These are phyloP conservation scores for Amanita muscaria DNA, from an alignment of 768 basidiomycete species.

Conservation along the genomic window DNA sequence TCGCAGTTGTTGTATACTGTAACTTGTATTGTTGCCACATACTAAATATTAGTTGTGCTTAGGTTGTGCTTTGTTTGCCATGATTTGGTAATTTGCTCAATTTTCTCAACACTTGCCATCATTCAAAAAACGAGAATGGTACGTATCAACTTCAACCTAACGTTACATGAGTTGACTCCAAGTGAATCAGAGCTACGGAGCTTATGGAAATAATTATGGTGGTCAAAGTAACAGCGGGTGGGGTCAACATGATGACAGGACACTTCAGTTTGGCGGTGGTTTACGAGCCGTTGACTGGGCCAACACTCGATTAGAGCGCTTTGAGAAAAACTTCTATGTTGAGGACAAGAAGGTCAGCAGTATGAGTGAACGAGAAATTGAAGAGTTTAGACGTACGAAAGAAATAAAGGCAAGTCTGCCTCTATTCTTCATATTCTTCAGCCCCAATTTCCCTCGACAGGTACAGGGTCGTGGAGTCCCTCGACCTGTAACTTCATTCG, in stretches of 20 bases:
- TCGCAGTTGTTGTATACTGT: too few relatives aligned
- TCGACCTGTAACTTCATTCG: conserved; percentile 83
- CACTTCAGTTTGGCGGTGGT: conserved; percentile 75
- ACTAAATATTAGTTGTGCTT: conserved; percentile 9
- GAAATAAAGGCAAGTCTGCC: conserved; percentile 66
- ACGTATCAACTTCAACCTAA: not conserved
- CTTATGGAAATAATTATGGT: conserved; percentile 31
- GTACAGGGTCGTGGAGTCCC: conserved; percentile 86
- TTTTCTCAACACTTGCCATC: conserved; percentile 11
- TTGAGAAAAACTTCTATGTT: conserved; percentile 97
- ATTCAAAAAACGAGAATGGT: conserved; percentile 7
- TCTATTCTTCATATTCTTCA: conserved; percentile 3
- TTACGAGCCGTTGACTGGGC: conserved; percentile 85
- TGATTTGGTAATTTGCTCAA: conserved; percentile 12
- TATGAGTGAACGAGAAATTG: conserved; percentile 77
- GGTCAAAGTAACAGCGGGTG: conserved; percentile 46
- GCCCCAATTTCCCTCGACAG: conserved; percentile 25
- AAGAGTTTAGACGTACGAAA: conserved; percentile 74
- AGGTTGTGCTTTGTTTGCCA: conserved; percentile 13
- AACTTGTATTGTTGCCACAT: too few relatives aligned
- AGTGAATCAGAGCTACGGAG: conserved; percentile 33
- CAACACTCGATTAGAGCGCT: conserved; percentile 60
- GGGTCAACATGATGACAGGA: conserved; percentile 55
- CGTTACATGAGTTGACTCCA: not conserved
- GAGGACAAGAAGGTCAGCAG: conserved; percentile 81